These are phyloP conservation scores for Lactarius psammicola DNA, from an alignment of 768 basidiomycete species.

Conservation along the genomic window DNA sequence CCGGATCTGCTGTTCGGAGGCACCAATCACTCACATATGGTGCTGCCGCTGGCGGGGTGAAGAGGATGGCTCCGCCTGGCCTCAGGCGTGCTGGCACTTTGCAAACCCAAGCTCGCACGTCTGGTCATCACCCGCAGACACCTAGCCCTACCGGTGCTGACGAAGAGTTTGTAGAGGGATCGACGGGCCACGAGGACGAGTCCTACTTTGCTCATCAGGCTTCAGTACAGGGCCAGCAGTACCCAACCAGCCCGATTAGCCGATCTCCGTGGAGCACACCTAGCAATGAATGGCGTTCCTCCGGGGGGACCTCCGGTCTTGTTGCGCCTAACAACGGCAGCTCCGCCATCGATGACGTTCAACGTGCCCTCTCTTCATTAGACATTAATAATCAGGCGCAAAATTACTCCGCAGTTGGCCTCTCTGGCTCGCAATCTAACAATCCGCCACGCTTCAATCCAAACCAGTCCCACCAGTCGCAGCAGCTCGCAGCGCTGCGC, in stretches of 20 bases:
- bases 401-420: slow-evolving; percentile 34
- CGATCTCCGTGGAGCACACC: slow-evolving; percentile 64
- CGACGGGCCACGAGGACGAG: slow-evolving; percentile 53
- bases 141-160: slow-evolving; percentile 54
- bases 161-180: slow-evolving; percentile 58
- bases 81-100: slow-evolving; percentile 78
- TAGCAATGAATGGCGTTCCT: slow-evolving; percentile 58
- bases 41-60: slow-evolving; percentile 48
- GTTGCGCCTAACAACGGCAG: slow-evolving; percentile 33
- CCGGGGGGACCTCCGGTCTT: slow-evolving; percentile 36
- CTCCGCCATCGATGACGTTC: slow-evolving; percentile 67
- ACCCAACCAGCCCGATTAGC: slow-evolving; percentile 57
- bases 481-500: slow-evolving; percentile 46
- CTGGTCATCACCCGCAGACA: slow-evolving; percentile 38
- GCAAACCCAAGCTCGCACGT: slow-evolving; percentile 47
- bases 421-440: slow-evolving; percentile 47
- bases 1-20: slow-evolving; percentile 57
- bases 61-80: slow-evolving; percentile 47
- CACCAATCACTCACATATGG: slow-evolving; percentile 80
- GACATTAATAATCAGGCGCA: slow-evolving; percentile 50
- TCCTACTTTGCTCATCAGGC: slow-evolving; percentile 49
- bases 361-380: slow-evolving; percentile 66
- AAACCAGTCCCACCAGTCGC: slow-evolving; percentile 40
- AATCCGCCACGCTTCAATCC: slow-evolving; percentile 70
- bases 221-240: slow-evolving; percentile 33